phyloP scores from a whole-genome alignment of 2,329 filamentous ascomycete species.

The Xenosphaeropsis pyriputrescens region DNA sequence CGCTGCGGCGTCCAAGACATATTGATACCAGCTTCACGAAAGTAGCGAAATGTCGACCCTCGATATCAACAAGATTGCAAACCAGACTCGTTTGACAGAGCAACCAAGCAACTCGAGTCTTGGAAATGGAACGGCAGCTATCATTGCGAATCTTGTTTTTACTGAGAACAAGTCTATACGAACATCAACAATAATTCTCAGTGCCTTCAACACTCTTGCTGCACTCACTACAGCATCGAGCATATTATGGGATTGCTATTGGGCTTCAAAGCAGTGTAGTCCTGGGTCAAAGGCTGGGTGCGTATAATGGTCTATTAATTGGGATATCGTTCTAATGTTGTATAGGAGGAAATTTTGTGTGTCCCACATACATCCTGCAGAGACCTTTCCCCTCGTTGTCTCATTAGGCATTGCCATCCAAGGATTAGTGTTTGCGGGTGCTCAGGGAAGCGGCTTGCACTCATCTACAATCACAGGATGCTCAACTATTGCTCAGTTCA shows the following conservation, averaged over 20 bases:
- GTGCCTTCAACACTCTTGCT: conserved; percentile 43
- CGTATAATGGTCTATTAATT: conserved; percentile 14
- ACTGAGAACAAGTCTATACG: conserved; percentile 35
- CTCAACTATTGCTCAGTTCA: conserved; percentile 35
- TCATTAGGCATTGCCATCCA: conserved; percentile 42
- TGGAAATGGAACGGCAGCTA: conserved; percentile 6
- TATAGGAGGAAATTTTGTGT: conserved; percentile 16
- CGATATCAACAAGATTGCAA: not conserved
- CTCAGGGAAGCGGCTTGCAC: conserved; percentile 39
- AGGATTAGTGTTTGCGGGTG: conserved; percentile 38
- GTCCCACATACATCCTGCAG: conserved; percentile 18
- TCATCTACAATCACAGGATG: conserved; percentile 36
- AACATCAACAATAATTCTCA: conserved; percentile 45
- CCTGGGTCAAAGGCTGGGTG: conserved; percentile 24
- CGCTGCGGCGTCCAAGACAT: not conserved
- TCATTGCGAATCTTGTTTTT: conserved; percentile 17
- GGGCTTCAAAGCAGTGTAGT: conserved; percentile 17
- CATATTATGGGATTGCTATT: conserved; percentile 36
- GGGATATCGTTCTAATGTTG: not conserved
- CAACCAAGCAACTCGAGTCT: not conserved
- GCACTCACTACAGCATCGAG: conserved; percentile 39
- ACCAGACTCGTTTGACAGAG: not conserved
- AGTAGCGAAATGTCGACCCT: not conserved
- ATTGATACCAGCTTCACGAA: not conserved
- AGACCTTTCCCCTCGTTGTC: conserved; percentile 36